Percentiles rank a stretch among this genome's conserved stretches.
These are phyloP conservation scores for Didymellaceae sp. DNA, from an alignment of 2,329 filamentous ascomycete genomes.

Conservation along the genomic window DNA sequence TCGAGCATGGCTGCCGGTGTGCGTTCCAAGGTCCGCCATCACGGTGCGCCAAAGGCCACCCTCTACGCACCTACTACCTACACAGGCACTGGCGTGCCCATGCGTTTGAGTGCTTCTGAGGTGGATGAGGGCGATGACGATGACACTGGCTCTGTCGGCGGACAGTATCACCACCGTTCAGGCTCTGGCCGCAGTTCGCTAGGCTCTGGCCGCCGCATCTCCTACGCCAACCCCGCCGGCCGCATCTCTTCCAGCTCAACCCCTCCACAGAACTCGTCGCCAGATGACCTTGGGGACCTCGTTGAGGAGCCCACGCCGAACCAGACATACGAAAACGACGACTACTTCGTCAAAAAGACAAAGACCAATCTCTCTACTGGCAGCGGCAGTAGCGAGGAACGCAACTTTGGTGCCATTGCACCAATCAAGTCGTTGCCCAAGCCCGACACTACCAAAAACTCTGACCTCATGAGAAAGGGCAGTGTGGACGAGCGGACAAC, in stretches of 20 bases:
- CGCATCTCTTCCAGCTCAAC: slow-evolving; percentile 60
- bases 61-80: slow-evolving; percentile 81
- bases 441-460: slow-evolving; percentile 58
- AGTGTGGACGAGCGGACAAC: slow-evolving; percentile 84
- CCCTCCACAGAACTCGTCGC: slow-evolving; percentile 55
- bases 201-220: slow-evolving; percentile 49
- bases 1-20: slow-evolving; percentile 59
- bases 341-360: slow-evolving; percentile 53
- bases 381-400: slow-evolving; percentile 53
- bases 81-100: slow-evolving; percentile 80
- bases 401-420: slow-evolving; percentile 61
- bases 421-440: slow-evolving; percentile 57
- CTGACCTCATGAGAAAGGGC: slow-evolving; percentile 76
- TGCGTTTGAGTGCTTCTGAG: slow-evolving; percentile 93
- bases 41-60: slow-evolving; percentile 78
- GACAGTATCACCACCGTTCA: slow-evolving; percentile 68
- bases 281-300: slow-evolving; percentile 49
- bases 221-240: slow-evolving; percentile 51
- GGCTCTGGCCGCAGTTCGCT: slow-evolving; percentile 76
- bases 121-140: slow-evolving; percentile 88
- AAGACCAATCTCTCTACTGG: slow-evolving; percentile 51
- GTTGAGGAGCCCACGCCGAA: slow-evolving; percentile 56
- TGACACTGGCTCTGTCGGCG: slow-evolving; percentile 60
- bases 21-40: slow-evolving; percentile 85
- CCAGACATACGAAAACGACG: slow-evolving; percentile 41